These are phyloP conservation scores for Trichophyton simii DNA, from an alignment of 2,329 filamentous ascomycete genomes.

Conservation along the genomic window DNA sequence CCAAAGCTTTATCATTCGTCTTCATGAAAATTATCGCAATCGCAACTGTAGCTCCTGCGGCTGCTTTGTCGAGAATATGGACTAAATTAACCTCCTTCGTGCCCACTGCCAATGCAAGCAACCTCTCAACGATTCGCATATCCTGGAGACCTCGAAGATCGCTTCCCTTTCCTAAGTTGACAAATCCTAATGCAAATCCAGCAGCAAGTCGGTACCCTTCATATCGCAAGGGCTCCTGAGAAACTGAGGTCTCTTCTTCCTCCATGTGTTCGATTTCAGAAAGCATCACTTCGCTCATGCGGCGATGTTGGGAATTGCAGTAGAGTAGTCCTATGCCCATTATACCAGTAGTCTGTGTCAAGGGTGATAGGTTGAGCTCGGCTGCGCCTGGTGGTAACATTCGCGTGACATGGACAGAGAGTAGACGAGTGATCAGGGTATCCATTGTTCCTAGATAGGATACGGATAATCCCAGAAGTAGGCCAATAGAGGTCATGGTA, in stretches of 20 bases:
- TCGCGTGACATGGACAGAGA: conserved; percentile 90
- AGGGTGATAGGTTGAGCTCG: conserved; percentile 80
- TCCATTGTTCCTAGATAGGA: conserved; percentile 98
- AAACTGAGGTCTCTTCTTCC: conserved; percentile 54
- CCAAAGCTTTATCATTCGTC: conserved; percentile 74
- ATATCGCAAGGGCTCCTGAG: conserved; percentile 69
- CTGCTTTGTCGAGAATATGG: conserved; percentile 84
- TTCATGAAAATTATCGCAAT: conserved; percentile 94
- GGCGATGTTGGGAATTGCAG: conserved; percentile 85
- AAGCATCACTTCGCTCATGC: conserved; percentile 98
- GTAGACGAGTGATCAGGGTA: conserved; percentile 75
- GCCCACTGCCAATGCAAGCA: conserved; percentile 73
- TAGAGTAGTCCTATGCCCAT: conserved; percentile 96
- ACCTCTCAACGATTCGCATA: conserved; percentile 80
- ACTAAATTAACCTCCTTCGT: conserved; percentile 86
- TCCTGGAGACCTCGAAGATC: conserved; percentile 83
- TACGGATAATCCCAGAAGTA: conserved; percentile 82
- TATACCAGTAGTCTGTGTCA: conserved; percentile 89
- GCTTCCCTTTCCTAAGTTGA: conserved; percentile 84
- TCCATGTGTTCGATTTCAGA: conserved; percentile 89
- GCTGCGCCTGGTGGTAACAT: conserved; percentile 88
- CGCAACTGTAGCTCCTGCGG: conserved; percentile 83
- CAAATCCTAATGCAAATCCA: conserved; percentile 83
- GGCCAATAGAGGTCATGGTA: conserved; percentile 94
- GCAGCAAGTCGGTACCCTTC: conserved; percentile 95